A percentile compares a stretch with the other conserved stretches of the same genome.
These are phyloP conservation scores for Fomitopsis betulina DNA, from an alignment of 1,284 basidiomycete genomes.

Conservation along the genomic window DNA sequence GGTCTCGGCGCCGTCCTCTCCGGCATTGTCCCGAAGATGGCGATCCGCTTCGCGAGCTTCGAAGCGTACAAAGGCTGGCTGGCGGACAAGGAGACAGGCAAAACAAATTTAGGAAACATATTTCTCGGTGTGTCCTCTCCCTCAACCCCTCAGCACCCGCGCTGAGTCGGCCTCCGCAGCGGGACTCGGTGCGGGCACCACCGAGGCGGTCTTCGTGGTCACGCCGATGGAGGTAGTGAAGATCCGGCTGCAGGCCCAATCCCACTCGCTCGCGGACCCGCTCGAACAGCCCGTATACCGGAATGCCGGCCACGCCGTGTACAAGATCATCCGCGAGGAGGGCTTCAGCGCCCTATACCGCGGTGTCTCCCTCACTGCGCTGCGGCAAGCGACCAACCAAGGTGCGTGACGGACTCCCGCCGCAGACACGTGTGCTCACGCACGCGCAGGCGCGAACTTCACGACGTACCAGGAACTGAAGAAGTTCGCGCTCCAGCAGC, in stretches of 20 bases:
- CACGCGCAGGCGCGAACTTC: constrained; percentile 82
- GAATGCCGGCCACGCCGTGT: constrained; percentile 96
- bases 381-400: constrained; percentile 98
- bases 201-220: constrained; percentile 92
- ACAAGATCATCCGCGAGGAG: constrained; percentile 94
- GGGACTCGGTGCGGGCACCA: constrained; percentile 91
- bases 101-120: constrained; percentile 70
- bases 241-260: constrained; percentile 97
- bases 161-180: constrained; percentile 8
- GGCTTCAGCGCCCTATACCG: constrained; percentile 85
- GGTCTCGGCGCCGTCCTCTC: constrained; percentile 97
- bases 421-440: background rate
- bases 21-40: constrained; percentile 99
- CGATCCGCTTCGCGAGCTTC: constrained; percentile 97
- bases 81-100: constrained; percentile 72
- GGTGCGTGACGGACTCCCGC: constrained; percentile 43
- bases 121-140: constrained; percentile 58
- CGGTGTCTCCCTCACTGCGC: constrained; percentile 89
- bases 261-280: constrained; percentile 96
- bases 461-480: constrained; percentile 98
- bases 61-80: constrained; percentile 90
- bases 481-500: constrained; percentile 70
- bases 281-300: constrained; percentile 92
- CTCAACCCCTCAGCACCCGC: background rate
- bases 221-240: constrained; percentile 99